phyloP scores from a whole-genome alignment of 2,329 filamentous ascomycete genomes.

The Teratosphaeria gauchensis region DNA sequence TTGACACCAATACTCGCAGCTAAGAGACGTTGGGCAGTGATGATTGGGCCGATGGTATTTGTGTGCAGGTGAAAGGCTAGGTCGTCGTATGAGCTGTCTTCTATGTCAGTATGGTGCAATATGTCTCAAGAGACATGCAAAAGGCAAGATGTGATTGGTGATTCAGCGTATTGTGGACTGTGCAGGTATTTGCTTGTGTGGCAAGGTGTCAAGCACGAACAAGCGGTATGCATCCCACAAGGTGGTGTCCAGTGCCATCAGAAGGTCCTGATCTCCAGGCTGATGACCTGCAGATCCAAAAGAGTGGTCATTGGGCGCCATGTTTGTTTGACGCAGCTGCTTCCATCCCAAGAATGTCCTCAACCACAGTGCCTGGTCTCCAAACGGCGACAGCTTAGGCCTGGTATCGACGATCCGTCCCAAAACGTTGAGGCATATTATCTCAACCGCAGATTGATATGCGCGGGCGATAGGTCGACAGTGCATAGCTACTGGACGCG shows the following conservation, averaged over 20 bases:
- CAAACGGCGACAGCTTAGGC: neutral
- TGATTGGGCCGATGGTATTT: conserved; percentile 51
- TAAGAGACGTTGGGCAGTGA: conserved; percentile 45
- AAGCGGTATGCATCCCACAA: too few relatives aligned
- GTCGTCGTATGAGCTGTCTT: conserved; percentile 41
- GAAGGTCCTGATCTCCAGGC: neutral
- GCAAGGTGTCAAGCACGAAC: too few relatives aligned
- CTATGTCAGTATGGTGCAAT: neutral
- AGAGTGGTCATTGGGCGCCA: neutral
- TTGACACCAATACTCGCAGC: conserved; percentile 37
- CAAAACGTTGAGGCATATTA: neutral
- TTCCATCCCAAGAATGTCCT: neutral
- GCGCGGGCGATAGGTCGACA: too few relatives aligned
- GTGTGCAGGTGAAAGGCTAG: conserved; percentile 48
- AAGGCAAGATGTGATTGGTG: neutral
- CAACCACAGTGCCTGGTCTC: neutral
- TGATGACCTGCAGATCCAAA: neutral
- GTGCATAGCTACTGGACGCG: too few relatives aligned
- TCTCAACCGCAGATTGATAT: neutral
- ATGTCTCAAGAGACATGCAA: neutral
- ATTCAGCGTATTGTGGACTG: too few relatives aligned
- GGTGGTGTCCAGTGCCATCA: too few relatives aligned
- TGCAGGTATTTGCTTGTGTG: too few relatives aligned
- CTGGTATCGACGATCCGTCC: neutral
- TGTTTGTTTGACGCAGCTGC: neutral